phyloP scores from a whole-genome alignment of 805 yeast genomes.

The Lipomyces orientalis region DNA sequence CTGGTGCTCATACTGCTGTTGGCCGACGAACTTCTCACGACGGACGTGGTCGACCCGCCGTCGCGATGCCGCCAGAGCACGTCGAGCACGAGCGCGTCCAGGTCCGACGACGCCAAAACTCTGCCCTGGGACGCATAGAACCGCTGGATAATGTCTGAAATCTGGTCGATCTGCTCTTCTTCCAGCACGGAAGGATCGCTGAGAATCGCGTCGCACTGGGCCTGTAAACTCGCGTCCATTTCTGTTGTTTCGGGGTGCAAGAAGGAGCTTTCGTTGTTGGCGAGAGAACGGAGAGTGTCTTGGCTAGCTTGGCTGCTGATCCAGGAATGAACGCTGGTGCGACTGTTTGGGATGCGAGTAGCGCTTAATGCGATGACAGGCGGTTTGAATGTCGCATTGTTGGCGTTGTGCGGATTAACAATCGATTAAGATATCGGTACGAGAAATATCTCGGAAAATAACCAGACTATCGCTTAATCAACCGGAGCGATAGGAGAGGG shows the following conservation, averaged over 20 bases:
- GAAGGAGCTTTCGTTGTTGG: background rate
- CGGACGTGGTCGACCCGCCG: slow-evolving; percentile 3
- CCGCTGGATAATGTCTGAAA: slow-evolving; percentile 15
- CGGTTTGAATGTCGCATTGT: background rate
- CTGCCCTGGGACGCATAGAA: slow-evolving; percentile 23
- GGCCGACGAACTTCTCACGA: background rate
- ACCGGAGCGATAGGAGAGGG: background rate
- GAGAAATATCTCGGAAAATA: background rate
- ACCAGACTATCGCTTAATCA: background rate
- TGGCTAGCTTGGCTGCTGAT: background rate
- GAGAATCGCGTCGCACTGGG: slow-evolving; percentile 29
- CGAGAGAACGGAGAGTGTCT: background rate
- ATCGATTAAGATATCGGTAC: background rate
- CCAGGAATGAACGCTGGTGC: background rate
- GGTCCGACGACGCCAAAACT: slow-evolving; percentile 27
- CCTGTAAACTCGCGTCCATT: slow-evolving; percentile 15
- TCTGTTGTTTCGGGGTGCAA: background rate
- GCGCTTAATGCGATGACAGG: background rate
- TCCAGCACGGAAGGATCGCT: slow-evolving; percentile 32
- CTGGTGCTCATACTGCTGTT: background rate
- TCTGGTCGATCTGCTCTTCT: slow-evolving; percentile 33
- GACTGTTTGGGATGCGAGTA: background rate
- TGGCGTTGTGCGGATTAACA: background rate
- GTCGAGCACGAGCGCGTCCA: slow-evolving; percentile 29
- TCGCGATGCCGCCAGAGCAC: slow-evolving; percentile 29